Evolutionary conservation across 2,329 filamentous ascomycete species (phyloP).

Genomic region (Neofusicoccum umdonicola): DNA sequence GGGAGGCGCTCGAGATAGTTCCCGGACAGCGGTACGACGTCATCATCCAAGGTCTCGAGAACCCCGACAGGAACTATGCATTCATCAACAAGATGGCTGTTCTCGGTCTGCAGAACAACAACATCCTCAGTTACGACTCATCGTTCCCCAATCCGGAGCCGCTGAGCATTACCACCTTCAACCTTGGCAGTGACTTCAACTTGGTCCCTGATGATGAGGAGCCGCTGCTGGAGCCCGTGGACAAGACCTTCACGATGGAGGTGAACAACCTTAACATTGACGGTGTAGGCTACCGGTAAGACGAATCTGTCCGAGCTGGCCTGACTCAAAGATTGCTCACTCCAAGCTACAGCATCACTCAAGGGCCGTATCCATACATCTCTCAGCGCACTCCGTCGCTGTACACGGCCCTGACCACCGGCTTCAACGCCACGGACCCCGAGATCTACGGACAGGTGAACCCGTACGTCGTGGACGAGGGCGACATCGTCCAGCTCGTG

Average conservation of each 20-base stretch:
- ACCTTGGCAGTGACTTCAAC: constrained; percentile 63
- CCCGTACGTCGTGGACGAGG: constrained; percentile 32
- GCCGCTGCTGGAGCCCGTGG: constrained; percentile 36
- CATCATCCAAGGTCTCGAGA: constrained; percentile 60
- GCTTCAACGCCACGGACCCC: constrained; percentile 54
- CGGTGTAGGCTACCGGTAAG: constrained; percentile 38
- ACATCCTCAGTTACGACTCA: constrained; percentile 39
- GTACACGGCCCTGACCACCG: constrained; percentile 64
- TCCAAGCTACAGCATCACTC: constrained; percentile 31
- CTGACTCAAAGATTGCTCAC: not conserved
- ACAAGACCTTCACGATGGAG: constrained; percentile 39
- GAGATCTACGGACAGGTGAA: constrained; percentile 59
- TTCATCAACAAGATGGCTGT: constrained; percentile 69
- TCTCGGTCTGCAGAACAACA: constrained; percentile 50
- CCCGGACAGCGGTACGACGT: constrained; percentile 63
- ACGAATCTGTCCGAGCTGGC: not conserved
- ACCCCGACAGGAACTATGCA: constrained; percentile 62
- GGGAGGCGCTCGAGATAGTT: constrained; percentile 56
- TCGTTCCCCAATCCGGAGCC: constrained; percentile 17
- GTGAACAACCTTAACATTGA: constrained; percentile 39
- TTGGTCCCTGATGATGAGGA: constrained; percentile 55
- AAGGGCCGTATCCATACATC: constrained; percentile 63
- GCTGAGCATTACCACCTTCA: constrained; percentile 49
- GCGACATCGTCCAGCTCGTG: constrained; percentile 18
- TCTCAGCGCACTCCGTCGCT: constrained; percentile 65